Base-by-base conservation (phyloP, 2,329 filamentous ascomycete species). In the Colletotrichum liaoningense region DNA sequence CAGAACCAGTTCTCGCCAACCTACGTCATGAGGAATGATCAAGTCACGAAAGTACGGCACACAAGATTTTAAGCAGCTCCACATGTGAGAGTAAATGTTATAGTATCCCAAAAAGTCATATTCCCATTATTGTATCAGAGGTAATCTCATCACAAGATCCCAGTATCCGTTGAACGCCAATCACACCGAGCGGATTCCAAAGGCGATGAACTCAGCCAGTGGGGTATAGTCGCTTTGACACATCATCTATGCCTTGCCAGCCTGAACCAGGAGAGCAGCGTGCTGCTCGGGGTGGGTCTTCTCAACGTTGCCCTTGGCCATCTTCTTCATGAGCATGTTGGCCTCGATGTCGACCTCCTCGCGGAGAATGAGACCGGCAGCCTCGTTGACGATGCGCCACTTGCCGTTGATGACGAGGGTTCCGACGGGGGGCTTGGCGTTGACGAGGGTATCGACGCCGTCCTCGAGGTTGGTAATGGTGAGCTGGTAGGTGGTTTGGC, bases 281-380 rank as follows among this genome's bases (percentile, higher is more conserved):
- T 73, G 71, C 71, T 73, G 71, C 60, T 66, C 71, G 19, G 71
- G 71, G 60, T 73, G 71, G 22, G 71, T 73, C 60, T 73, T 73
- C 67, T 73, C 71, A 56, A 73, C 71, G 56, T 73, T 73, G 60
- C 71, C 62, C 71, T 73, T 73, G 71, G 71, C 71, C 71, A 73
- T 73, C 71, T 73, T 73, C 67, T 73, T 73, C 71, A 73, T 73
- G 49, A 73, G 26, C 60, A 73, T 56, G 67, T 73, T 73, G 67
- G 71, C 71, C 42, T 73, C 71, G 35, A 73, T 73, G 26, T 71
- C 67, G 35, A 73, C 71, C 55, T 73, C 67, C 71, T 73, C 71
- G 26, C 60, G 71, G 56, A 73, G 71, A 19, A 71, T 49, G 71
- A 73, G 71, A 28, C 38, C 55, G 56, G 12, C 24, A 28, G 8